These are phyloP conservation scores for Beauveria varroae DNA, from an alignment of 2,329 filamentous ascomycete genomes.

Conservation along the genomic window DNA sequence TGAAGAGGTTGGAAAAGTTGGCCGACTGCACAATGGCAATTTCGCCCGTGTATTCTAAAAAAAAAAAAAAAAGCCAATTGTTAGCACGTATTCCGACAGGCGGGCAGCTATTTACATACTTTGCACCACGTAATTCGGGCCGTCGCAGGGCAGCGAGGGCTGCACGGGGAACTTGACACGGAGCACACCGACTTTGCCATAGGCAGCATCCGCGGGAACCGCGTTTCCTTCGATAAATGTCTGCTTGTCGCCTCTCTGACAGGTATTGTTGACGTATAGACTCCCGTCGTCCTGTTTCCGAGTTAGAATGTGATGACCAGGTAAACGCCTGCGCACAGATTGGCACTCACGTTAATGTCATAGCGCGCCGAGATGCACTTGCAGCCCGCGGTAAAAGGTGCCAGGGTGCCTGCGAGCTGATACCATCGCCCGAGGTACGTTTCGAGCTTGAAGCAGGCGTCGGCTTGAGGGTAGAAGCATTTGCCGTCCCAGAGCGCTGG, in stretches of 20 bases:
- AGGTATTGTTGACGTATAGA: conserved; percentile 26
- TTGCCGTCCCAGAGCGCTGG: conserved; percentile 24
- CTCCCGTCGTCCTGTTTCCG: conserved; percentile 22
- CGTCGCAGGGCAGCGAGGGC: conserved; percentile 21
- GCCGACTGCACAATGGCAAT: conserved; percentile 26
- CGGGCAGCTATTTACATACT: conserved; percentile 15
- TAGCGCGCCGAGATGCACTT: conserved; percentile 27
- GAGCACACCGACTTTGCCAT: conserved; percentile 23
- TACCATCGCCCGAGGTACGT: conserved; percentile 27
- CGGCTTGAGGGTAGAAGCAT: conserved; percentile 24
- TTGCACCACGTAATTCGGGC: conserved; percentile 28
- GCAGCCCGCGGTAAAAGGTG: conserved; percentile 24
- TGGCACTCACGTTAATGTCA: conserved; percentile 21
- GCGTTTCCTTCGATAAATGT: conserved; percentile 23
- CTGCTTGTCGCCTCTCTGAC: conserved; percentile 19
- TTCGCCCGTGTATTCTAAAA: conserved; percentile 22
- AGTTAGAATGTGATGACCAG: not conserved
- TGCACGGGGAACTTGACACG: conserved; percentile 25
- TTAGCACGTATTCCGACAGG: not conserved
- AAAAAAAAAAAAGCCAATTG: not conserved
- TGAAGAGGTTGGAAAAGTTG: conserved; percentile 26
- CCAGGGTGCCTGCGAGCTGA: conserved; percentile 25
- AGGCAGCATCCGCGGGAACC: conserved; percentile 20
- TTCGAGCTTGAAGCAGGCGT: conserved; percentile 21
- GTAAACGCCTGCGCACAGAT: not conserved